Evolutionary conservation across 1,139 yeast genomes (phyloP).

Genomic region (Hyphopichia pseudoburtonii): DNA sequence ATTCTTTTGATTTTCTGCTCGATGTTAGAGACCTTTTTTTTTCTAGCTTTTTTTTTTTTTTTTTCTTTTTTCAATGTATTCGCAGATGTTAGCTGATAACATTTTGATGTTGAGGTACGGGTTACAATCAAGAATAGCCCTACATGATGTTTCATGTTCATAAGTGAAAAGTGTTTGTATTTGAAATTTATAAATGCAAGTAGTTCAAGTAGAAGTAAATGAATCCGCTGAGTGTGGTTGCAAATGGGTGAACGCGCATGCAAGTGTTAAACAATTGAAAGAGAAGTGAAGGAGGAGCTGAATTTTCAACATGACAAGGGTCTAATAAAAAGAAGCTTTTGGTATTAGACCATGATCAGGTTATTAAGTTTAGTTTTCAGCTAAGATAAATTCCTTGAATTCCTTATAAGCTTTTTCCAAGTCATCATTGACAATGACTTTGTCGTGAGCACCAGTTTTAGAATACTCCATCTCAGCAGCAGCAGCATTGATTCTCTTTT

Average conservation of each 20-base stretch:
- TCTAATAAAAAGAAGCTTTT: no score
- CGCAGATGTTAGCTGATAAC: no score
- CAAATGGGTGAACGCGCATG: not conserved
- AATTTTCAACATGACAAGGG: no score
- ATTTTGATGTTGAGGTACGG: no score
- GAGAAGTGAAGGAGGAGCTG: not conserved
- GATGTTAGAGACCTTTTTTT: no score
- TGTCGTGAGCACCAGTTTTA: constrained; percentile 88
- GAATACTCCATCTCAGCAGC: constrained; percentile 85
- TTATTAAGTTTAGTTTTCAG: constrained; percentile 17
- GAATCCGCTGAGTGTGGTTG: not conserved
- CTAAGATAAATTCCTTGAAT: constrained; percentile 72
- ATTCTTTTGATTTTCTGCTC: no score
- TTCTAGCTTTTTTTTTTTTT: not conserved
- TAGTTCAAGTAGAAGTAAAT: no score
- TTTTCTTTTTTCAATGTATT: not conserved
- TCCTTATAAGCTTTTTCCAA: constrained; percentile 84
- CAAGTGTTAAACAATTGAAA: not conserved
- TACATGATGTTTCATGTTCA: no score
- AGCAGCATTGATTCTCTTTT: constrained; percentile 85
- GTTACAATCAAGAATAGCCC: no score
- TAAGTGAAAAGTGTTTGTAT: constrained; percentile 1
- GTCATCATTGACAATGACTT: constrained; percentile 85
- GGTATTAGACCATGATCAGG: no score
- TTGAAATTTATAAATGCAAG: no score